These are phyloP conservation scores for Tuber melanosporum DNA, from an alignment of 495 filamentous ascomycete species.

Conservation along the genomic window DNA sequence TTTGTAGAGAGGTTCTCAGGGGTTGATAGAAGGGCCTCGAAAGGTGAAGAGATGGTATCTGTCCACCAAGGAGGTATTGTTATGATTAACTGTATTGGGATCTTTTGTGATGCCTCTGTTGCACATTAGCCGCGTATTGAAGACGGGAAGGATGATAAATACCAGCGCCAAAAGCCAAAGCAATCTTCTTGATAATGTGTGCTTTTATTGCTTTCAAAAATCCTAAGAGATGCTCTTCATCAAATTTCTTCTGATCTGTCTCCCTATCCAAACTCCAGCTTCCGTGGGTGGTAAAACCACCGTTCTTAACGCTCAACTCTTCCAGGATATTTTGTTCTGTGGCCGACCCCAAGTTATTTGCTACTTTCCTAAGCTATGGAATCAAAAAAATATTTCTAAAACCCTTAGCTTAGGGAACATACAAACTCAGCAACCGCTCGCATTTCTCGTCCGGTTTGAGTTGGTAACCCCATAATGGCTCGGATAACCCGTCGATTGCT, in stretches of 20 bases:
- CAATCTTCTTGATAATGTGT: not conserved
- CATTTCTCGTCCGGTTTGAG: conserved; percentile 1
- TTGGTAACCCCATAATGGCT: not conserved
- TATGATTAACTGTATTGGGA: not conserved
- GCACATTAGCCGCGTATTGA: not conserved
- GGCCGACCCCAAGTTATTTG: not conserved
- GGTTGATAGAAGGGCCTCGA: not conserved
- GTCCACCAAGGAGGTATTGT: not conserved
- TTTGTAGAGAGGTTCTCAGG: not conserved
- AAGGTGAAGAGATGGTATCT: not conserved
- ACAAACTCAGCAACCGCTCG: not conserved
- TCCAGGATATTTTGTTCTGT: not conserved
- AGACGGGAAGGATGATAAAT: not conserved
- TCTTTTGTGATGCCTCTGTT: not conserved
- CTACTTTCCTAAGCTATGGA: not conserved
- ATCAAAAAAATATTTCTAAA: not conserved
- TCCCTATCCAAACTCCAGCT: conserved; percentile 4
- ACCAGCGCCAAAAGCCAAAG: not conserved
- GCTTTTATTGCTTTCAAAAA: not conserved
- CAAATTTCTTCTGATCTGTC: not conserved
- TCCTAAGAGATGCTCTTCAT: not conserved
- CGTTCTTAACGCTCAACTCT: not conserved
- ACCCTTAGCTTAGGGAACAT: not conserved
- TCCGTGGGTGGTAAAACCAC: not conserved
- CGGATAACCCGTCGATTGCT: not conserved